Evolutionary conservation across 768 basidiomycete genomes (phyloP).

Genomic region (Suillus subalutaceus): DNA sequence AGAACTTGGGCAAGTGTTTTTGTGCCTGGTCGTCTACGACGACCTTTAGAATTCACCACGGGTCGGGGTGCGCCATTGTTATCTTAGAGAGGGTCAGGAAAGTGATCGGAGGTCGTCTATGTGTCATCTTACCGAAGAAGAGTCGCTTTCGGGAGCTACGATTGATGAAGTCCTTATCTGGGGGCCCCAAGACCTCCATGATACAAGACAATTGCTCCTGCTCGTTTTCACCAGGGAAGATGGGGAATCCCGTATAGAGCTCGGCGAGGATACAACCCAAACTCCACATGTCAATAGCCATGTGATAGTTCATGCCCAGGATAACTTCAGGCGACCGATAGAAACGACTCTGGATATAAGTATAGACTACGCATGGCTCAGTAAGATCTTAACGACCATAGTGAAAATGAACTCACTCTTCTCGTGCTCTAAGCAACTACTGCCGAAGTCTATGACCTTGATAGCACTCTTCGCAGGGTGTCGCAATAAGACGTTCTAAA

Average conservation of each 20-base stretch:
- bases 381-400: neutral
- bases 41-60: slow-evolving; percentile 95
- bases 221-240: slow-evolving; percentile 99
- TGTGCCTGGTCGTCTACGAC: slow-evolving; percentile 86
- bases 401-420: slow-evolving; percentile 71
- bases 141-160: slow-evolving; percentile 91
- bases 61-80: slow-evolving; percentile 91
- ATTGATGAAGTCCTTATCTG: slow-evolving; percentile 94
- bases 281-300: slow-evolving; percentile 99
- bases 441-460: slow-evolving; percentile 99
- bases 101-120: neutral
- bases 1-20: slow-evolving; percentile 90
- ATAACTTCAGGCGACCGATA: slow-evolving; percentile 99
- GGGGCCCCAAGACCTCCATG: slow-evolving; percentile 97
- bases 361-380: slow-evolving; percentile 72
- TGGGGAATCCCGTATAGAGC: slow-evolving; percentile 95
- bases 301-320: slow-evolving; percentile 98
- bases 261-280: slow-evolving; percentile 98
- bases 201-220: slow-evolving; percentile 98
- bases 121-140: slow-evolving; percentile 82
- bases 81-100: slow-evolving; percentile 51
- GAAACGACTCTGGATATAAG: slow-evolving; percentile 99
- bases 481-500: slow-evolving; percentile 88
- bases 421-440: slow-evolving; percentile 97
- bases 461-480: slow-evolving; percentile 96